These are phyloP conservation scores for Hordeum pubiflorum DNA, from an alignment of 202 grass and related monocot species.

Conservation along the genomic window DNA sequence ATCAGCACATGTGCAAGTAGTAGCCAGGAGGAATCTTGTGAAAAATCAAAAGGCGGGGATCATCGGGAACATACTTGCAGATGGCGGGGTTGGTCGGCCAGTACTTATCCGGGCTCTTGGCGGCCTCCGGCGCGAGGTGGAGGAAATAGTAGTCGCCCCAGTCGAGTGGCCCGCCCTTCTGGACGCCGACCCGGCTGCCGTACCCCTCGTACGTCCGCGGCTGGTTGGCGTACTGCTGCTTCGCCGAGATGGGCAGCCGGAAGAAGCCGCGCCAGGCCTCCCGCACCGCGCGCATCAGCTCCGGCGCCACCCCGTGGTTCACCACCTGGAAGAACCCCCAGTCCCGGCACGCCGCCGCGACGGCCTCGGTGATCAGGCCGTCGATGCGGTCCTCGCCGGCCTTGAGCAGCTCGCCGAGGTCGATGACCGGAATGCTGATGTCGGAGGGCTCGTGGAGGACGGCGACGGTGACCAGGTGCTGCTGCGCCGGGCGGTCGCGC, in stretches of 20 bases:
- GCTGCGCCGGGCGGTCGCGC: conserved; percentile 35
- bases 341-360: conserved; percentile 54
- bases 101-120: conserved; percentile 39
- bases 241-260: conserved; percentile 41
- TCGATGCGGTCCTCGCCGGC: not conserved
- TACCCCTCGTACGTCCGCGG: conserved; percentile 86
- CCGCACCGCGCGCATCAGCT: conserved; percentile 45
- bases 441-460: not conserved
- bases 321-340: conserved; percentile 97
- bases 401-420: not conserved
- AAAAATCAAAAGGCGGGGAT: not conserved
- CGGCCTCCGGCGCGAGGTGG: conserved; percentile 46
- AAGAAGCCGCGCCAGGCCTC: conserved; percentile 81
- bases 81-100: conserved; percentile 52
- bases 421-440: conserved; percentile 4
- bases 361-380: not conserved
- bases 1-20: not conserved
- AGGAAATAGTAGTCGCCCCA: conserved; percentile 98
- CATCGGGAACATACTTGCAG: conserved; percentile 41
- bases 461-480: not conserved
- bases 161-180: conserved; percentile 76
- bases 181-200: conserved; percentile 76
- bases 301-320: conserved; percentile 69
- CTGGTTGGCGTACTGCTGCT: conserved; percentile 63
- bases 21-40: not conserved